These are phyloP conservation scores for Leucosporidium scottii DNA, from an alignment of 768 basidiomycete species.

Conservation along the genomic window DNA sequence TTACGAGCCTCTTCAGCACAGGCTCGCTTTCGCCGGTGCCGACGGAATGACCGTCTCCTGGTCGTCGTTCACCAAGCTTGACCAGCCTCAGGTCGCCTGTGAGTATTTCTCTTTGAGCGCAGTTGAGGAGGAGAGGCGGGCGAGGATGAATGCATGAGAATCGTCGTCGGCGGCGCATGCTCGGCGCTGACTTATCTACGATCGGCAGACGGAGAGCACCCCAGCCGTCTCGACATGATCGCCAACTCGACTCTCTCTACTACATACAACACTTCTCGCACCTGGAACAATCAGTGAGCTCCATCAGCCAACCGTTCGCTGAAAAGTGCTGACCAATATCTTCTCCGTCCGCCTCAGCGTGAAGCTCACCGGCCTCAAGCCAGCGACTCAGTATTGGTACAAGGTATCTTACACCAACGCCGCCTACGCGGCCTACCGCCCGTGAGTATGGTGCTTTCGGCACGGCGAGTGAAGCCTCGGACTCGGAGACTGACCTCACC, in stretches of 20 bases:
- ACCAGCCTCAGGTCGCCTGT: slow-evolving; percentile 9
- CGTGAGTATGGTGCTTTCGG: too few species aligned
- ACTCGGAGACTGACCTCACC: too few species aligned
- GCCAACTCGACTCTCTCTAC: not conserved
- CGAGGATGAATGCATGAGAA: too few species aligned
- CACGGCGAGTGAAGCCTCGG: too few species aligned
- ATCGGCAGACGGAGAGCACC: slow-evolving; percentile 6
- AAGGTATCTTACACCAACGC: slow-evolving; percentile 1
- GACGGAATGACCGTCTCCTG: slow-evolving; percentile 26
- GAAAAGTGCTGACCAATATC: not conserved
- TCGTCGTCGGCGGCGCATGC: too few species aligned
- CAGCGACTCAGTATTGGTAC: slow-evolving; percentile 27
- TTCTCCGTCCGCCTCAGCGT: not conserved
- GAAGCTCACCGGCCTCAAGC: slow-evolving; percentile 10
- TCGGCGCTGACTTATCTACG: not conserved
- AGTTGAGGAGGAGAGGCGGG: too few species aligned
- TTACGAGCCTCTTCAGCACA: slow-evolving; percentile 28
- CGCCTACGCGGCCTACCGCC: not conserved
- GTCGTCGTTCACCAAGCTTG: slow-evolving; percentile 14
- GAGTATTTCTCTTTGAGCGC: not conserved
- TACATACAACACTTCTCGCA: slow-evolving; percentile 22
- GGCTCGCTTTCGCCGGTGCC: slow-evolving; percentile 23
- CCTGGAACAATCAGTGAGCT: slow-evolving; percentile 24
- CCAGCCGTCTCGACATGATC: slow-evolving; percentile 1
- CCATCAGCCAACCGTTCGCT: not conserved